Evolutionary conservation across 441 rosid genomes (phyloP).

Genomic region (Pelargonium australe): DNA sequence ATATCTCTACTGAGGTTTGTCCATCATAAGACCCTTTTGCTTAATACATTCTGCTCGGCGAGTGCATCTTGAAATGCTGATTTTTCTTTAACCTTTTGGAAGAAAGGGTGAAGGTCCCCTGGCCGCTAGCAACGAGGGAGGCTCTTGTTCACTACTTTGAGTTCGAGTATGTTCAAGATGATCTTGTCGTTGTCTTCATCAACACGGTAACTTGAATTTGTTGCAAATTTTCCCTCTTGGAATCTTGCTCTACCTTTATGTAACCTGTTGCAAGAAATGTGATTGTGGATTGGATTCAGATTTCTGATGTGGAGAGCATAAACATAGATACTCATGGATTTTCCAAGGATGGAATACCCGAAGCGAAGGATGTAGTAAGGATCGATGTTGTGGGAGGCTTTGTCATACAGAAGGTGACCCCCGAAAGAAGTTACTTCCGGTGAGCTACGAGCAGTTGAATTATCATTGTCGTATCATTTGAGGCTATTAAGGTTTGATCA

Average conservation of each 20-base stretch:
- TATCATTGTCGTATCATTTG: not conserved
- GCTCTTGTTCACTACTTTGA: slow-evolving; percentile 55
- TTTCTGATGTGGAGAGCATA: slow-evolving; percentile 53
- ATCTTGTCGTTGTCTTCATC: slow-evolving; percentile 46
- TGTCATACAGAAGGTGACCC: slow-evolving; percentile 74
- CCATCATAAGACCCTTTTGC: slow-evolving; percentile 12
- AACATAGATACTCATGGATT: slow-evolving; percentile 51
- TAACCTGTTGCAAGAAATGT: not conserved
- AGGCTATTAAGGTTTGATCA: not conserved
- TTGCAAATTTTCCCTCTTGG: slow-evolving; percentile 4
- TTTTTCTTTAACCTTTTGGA: slow-evolving; percentile 41
- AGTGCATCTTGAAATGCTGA: slow-evolving; percentile 23
- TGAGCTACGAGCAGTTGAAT: slow-evolving; percentile 22
- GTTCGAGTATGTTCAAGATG: slow-evolving; percentile 77
- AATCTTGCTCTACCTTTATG: slow-evolving; percentile 7
- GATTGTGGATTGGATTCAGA: slow-evolving; percentile 34
- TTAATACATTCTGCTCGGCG: slow-evolving; percentile 8
- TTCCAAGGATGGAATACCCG: slow-evolving; percentile 47
- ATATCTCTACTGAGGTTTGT: slow-evolving; percentile 63
- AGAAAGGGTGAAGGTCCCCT: slow-evolving; percentile 93
- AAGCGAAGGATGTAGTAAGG: slow-evolving; percentile 62
- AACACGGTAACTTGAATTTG: slow-evolving; percentile 58
- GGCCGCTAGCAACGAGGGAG: slow-evolving; percentile 87
- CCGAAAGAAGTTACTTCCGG: slow-evolving; percentile 77
- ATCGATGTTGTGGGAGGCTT: slow-evolving; percentile 83